Evolutionary conservation across 148 eudicot species (phyloP), one percentile per base, ranked within the genome.

Genomic region (Camellia sinensis): DNA sequence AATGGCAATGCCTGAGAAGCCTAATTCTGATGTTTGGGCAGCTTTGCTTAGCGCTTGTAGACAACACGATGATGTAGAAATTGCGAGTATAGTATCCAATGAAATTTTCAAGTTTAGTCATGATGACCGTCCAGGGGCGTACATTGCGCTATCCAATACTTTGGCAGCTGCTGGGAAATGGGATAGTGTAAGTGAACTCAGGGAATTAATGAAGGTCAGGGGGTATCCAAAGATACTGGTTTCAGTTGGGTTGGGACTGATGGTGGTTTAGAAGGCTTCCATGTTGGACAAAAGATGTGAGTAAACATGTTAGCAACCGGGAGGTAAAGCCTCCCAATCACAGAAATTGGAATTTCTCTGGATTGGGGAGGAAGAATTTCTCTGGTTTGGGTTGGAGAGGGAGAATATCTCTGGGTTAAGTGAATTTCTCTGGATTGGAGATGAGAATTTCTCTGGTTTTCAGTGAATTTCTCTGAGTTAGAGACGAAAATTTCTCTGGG

Each of bases 21-120:
- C 99, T 60, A 86, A 89, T 84, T 89, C 93, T 19, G 97, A 96
- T 85, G 95, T 93, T 48, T 96, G 99, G 99, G 95, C 97, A 12
- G 95, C 99, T 80, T 73, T 96, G 72, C 91, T 96, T 43, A 89
- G 97, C 83, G 93, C 95, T 73, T 88, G 93, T 82, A 86, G 87
- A 73, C 45, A 93, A 76, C 97, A 96, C 57, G 97, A 87, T 75
- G 98, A 96, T 73, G 82, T 89, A 56, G 94, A 92, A 80, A 87
- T 91, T 85, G 97, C 98, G 40, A 87, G 86, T 12, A 54, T 89
- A 53, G 98, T 94, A 45, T 93, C 99, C 11, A 78, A 80, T 37
- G 92, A 93, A 62, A 89, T 93, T 52, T 92, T 93, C 71, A 88
- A 92, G 82, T 76, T 87, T 66, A 82, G 83, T 73, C 74, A 60